Evolutionary conservation across 352 stramenopile species (phyloP), one percentile per base, ranked within the genome.

Genomic region (Halophytophthora polymorphica): DNA sequence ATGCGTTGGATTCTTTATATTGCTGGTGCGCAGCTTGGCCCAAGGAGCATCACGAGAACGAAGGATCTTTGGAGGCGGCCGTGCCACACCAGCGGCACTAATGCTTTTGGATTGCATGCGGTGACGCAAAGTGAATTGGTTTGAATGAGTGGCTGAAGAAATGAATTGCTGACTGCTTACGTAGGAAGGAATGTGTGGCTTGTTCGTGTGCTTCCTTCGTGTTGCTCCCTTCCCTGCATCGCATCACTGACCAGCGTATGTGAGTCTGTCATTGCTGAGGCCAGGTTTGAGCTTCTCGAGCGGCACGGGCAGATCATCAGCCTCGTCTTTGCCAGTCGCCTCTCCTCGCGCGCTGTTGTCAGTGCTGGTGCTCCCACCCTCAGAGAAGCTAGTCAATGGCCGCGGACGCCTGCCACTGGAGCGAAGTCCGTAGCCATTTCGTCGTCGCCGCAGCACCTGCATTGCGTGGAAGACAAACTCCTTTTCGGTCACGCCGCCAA

Each of bases 401-500:
- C 54, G 13, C 45, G 58, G 33, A 22, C 58, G 25, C 55, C 58
- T 47, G n/a, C 73, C 72, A 41, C 84, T 73, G 3, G 77, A 86
- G 37, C 77, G 73, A 4, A 85, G 53, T 6, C 76, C 76, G 15
- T 64, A 65, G 37, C 57, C 57, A n/a, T 60, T 71, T 35, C 73
- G 71, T 3, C 68, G 64, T 23, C 55, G 44, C 19, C 76, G 66
- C 51, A 87, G 58, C 11, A 77, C 52, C 33, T 87, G 71, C 28
- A 82, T 53, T 13, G 65, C 56, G 42, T 78, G 61, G 29, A 75
- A 77, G 11, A 87, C 76, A 33, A 88, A 88, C 57, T 85, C 73
- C 36, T 75, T 74, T 47, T 85, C 77, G 25, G 57, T 79, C 42
- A 88, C 58, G n/a, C 77, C 77, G 3, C 66, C 66, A 6, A 68